Base-by-base conservation (phyloP, 192 early-diverging fungal genomes). In the Helicostylum pulchrum region DNA sequence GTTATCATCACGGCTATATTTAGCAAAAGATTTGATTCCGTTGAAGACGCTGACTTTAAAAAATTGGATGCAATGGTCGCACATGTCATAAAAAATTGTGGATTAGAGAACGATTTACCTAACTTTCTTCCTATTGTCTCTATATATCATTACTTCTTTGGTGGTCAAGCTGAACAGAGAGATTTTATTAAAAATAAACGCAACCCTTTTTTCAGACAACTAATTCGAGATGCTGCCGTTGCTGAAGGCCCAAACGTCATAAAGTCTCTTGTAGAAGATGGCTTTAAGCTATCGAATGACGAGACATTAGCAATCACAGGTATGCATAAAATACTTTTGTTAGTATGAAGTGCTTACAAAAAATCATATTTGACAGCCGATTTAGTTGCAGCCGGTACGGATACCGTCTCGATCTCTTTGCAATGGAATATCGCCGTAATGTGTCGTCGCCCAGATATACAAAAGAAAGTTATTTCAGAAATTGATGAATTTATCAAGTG, bases 351-450 rank as follows among this genome's bases (percentile, higher is more conserved):
- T 55, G 34, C 26, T 26, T 26, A 26, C 26, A 26, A 26, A 26
- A 26, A 26, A 2, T 26, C 26, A 9, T 39, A 57, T 42, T 6
- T 17, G 17, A 1, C 49, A 54, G 50, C 34, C 45, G 52, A 46
- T 46, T 17, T 47, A 0, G 48, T 54, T 55, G 52, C 11, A 21
- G 39, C 36, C 14, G 63, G 63, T 31, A 42, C 30, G 19, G 61
- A 62, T 39, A 65, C 63, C 31, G 53, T 36, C 9, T 32, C 31
- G 11, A 61, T 19, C 2, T 26, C 61, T 10, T 20, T 62, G n/a
- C 43, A 8, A 50, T 62, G 61, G 61, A 17, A 26, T 14, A 36
- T 62, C 20, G 48, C 61, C 2, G 19, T 62, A 5, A 4, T 62
- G 17, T 39, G 47, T n/a, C 26, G 39, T 12, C 20, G 50, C 30